These are phyloP conservation scores for Phytophthora megakarya DNA, from an alignment of 352 stramenopile genomes.

Conservation along the genomic window DNA sequence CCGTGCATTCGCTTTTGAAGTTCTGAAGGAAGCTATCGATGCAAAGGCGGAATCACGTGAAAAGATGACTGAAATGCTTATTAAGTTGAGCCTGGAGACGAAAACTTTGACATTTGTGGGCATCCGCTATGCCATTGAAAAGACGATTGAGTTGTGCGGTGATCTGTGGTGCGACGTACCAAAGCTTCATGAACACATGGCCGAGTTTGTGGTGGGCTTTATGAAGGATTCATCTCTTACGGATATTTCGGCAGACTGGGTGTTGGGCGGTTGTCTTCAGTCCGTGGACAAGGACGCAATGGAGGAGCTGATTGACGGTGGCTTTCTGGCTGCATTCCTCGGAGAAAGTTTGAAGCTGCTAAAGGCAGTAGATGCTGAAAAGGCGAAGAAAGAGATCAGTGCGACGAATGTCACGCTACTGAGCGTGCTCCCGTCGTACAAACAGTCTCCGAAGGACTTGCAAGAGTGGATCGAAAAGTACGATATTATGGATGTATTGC, in stretches of 20 bases:
- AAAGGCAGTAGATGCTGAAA: conserved; percentile 44
- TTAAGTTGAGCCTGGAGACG: conserved; percentile 69
- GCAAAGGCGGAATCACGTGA: conserved; percentile 58
- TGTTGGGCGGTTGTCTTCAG: conserved; percentile 55
- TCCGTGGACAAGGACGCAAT: conserved; percentile 59
- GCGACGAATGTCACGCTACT: conserved; percentile 59
- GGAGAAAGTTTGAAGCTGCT: conserved; percentile 58
- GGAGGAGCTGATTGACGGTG: conserved; percentile 73
- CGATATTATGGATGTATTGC: conserved; percentile 56
- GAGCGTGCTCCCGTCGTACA: conserved; percentile 59
- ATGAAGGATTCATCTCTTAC: conserved; percentile 64
- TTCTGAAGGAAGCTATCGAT: conserved; percentile 68
- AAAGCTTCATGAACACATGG: conserved; percentile 79
- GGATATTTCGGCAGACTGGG: conserved; percentile 71
- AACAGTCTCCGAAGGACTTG: conserved; percentile 56
- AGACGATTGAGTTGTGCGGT: conserved; percentile 60
- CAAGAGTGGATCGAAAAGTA: conserved; percentile 76
- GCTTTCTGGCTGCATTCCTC: conserved; percentile 60
- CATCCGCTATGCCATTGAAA: conserved; percentile 63
- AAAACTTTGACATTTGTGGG: conserved; percentile 59
- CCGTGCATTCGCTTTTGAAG: conserved; percentile 58
- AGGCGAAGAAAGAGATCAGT: conserved; percentile 55
- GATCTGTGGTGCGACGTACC: conserved; percentile 85
- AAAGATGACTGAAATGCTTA: conserved; percentile 72
- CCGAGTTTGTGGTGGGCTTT: conserved; percentile 73